Evolutionary conservation across 176 grass and related monocot genomes (phyloP), one percentile per base, ranked within the genome.

Genomic region (Aegilops sharonensis): DNA sequence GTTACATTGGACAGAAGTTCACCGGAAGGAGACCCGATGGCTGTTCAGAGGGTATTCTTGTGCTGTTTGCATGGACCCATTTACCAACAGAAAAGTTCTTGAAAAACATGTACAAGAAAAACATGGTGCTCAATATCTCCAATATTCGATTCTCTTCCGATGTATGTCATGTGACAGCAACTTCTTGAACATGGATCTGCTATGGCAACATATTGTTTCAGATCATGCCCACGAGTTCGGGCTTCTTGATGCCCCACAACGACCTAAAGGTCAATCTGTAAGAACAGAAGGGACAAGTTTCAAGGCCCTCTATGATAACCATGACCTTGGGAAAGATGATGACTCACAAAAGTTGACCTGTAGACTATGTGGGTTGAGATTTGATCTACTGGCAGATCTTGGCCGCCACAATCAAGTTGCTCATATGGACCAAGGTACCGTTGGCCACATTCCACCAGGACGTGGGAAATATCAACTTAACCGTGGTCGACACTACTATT

Each of bases 21-120:
- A 99, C 88, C 96, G 92, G 82, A 99, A 90, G 84, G 97, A 99
- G 87, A 84, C 89, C 69, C 88, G 97, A 64, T 96, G 90, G 90
- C 89, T 99, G 31, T 99, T 96, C 81, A 91, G 97, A 96, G 97
- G 97, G 23, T 99, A 93, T 92, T 91, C 97, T 73, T 99, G 97
- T 90, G 94, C 92, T 77, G 88, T 87, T 68, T 99, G 97, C 89
- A 93, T 92, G 93, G 90, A 91, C 23, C 89, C 94, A 78, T 99
- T 96, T 91, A 91, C 90, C 31, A 99, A 94, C 82, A 96, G 91
- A 89, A 96, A 92, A 88, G 92, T 94, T 81, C 87, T 96, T 66
- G 94, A 94, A 90, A 91, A 87, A 50, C 97, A 99, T 87, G 94
- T 99, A 2, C 83, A 92, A 64, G 92, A 99, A 85, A 90, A 70